Base-by-base conservation (phyloP, 192 early-diverging fungal species). In the Backusella mclennaniae region DNA sequence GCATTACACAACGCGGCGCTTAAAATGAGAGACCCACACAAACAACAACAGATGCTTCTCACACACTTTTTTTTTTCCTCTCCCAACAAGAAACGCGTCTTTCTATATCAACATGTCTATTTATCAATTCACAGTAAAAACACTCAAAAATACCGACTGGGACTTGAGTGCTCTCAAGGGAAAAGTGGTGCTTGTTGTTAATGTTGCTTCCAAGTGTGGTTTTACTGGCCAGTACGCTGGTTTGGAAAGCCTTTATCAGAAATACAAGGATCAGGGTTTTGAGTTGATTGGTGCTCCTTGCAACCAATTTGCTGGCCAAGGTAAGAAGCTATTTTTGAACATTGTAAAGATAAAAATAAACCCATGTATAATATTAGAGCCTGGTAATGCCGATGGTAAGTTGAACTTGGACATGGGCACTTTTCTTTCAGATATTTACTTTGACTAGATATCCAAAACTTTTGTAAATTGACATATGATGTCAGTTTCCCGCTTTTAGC, bases 161-260 rank as follows among this genome's bases (percentile, higher is more conserved):
- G 46, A 76, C 73, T 66, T 80, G 74, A 66, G 49, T 23, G 42
- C 42, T 6, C 71, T 77, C 11, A 77, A 72, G 11, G 79, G 79
- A 67, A 80, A 80, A 49, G 77, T 83, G 8, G 78, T 79, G 6
- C 86, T 98, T 41, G 82, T 97, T 39, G 94, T 96, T 79, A 98
- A 98, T 83, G 92, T 95, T 14, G 96, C 96, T 31, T 95, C 93
- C 73, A 89, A 95, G 85, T 98, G 96, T 84, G 95, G 96, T 11
- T 94, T 93, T 79, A 95, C 95, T 39, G 82, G 85, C 7, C 95
- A 96, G 82, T 94, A 94, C 85, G 79, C 82, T 35, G 91, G 87
- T 17, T 85, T 95, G 19, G 87, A 94, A 80, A 77, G 88, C 67
- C 82, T 95, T 69, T 87, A 93, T 82, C 75, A 93, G 53, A 86